These are phyloP conservation scores for Fusarium sp. DNA, from an alignment of 2,329 filamentous ascomycete genomes.

Conservation along the genomic window DNA sequence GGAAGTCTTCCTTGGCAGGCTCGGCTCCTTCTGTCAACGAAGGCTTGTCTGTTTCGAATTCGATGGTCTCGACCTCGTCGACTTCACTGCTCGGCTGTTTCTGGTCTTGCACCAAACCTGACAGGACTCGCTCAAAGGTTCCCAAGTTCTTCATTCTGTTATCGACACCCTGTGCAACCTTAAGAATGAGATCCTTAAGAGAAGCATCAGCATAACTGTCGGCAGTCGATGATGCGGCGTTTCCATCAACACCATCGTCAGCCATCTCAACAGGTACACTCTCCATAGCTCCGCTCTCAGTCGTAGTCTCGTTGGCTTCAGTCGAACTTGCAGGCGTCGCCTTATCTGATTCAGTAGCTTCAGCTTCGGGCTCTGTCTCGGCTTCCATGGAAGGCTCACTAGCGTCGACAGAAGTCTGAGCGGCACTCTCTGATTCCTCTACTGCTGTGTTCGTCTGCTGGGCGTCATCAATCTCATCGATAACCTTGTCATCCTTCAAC, in stretches of 20 bases:
- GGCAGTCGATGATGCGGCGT: not conserved
- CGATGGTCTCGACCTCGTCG: conserved; percentile 6
- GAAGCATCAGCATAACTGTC: conserved; percentile 36
- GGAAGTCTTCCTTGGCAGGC: not conserved
- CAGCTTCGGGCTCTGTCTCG: not conserved
- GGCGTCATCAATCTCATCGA: conserved; percentile 30
- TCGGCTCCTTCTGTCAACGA: not conserved
- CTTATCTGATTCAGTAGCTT: not conserved
- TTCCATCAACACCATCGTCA: not conserved
- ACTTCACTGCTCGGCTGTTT: conserved; percentile 46
- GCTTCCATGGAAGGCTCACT: not conserved
- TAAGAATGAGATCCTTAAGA: conserved; percentile 65
- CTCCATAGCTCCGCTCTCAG: conserved; percentile 1
- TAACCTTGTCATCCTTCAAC: conserved; percentile 42
- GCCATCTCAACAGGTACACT: not conserved
- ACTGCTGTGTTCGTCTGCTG: conserved; percentile 13
- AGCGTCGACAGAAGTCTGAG: not conserved
- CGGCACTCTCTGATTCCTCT: conserved; percentile 1
- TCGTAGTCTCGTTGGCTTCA: not conserved
- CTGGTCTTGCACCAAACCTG: conserved; percentile 58
- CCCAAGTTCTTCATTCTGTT: conserved; percentile 57
- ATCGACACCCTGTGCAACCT: conserved; percentile 62
- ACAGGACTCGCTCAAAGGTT: conserved; percentile 65
- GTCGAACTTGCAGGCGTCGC: not conserved
- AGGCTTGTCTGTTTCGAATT: not conserved